These are phyloP conservation scores for Aspergillus flavus DNA, from an alignment of 2,329 filamentous ascomycete genomes.

Conservation along the genomic window DNA sequence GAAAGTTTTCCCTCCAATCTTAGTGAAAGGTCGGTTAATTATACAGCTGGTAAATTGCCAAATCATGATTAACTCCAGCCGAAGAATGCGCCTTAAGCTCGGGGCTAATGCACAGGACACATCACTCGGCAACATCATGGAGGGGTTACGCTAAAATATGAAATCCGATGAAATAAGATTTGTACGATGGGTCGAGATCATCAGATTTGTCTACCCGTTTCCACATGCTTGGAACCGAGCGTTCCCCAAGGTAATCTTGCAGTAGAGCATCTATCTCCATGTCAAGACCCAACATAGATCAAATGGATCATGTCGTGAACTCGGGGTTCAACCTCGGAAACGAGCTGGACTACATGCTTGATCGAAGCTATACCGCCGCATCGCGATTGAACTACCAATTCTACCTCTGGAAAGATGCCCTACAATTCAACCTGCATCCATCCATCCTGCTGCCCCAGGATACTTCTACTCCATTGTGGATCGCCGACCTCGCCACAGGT, in stretches of 20 bases:
- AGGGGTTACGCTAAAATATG: too few relatives aligned
- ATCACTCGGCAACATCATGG: too few relatives aligned
- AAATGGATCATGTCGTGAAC: background rate
- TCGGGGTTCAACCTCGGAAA: background rate
- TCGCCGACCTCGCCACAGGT: conserved; percentile 33
- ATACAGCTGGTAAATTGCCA: too few relatives aligned
- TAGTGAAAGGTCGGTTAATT: too few relatives aligned
- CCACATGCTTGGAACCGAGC: background rate
- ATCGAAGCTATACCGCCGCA: conserved; percentile 13
- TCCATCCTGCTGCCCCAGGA: conserved; percentile 19
- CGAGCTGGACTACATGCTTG: conserved; percentile 15
- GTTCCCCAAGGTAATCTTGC: too few relatives aligned
- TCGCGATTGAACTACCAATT: conserved; percentile 32
- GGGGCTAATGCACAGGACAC: too few relatives aligned
- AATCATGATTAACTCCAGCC: too few relatives aligned
- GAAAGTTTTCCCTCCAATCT: too few relatives aligned
- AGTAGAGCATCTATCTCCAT: background rate
- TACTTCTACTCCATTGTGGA: background rate
- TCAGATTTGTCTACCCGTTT: background rate
- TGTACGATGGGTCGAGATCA: too few relatives aligned
- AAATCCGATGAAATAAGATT: too few relatives aligned
- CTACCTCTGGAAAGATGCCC: conserved; percentile 30
- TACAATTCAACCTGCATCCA: conserved; percentile 32
- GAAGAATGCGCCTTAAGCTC: too few relatives aligned
- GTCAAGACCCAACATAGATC: background rate